Base-by-base conservation (phyloP, 345 rosid genomes). In the Eutrema yunnanense region DNA sequence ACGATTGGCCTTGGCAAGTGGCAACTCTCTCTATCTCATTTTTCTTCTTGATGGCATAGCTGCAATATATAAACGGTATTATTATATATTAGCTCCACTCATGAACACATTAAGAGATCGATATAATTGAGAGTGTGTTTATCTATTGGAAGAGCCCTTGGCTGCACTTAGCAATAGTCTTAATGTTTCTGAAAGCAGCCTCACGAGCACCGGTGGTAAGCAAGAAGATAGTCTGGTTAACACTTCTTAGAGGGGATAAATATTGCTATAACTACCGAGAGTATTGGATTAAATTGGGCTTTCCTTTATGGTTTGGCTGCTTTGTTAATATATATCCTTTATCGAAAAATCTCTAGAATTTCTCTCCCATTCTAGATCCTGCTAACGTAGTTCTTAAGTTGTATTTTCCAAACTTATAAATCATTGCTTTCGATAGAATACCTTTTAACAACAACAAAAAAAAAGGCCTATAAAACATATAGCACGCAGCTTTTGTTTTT, bases 11-110 rank as follows among this genome's bases (percentile, higher is more conserved):
- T 90, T 90, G 10, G 97, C 92, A 71, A 91, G 92, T 82, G 10
- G 97, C 92, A 71, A 91, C 96, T 82, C 92, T 86, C 63, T 91
- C 97, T 48, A 91, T 83, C 68, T 87, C 97, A 73, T 91, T 96
- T 80, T 91, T 91, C 82, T 88, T 91, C 79, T 86, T 88, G 67
- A 90, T 90, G 22, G 97, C 95, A 66, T 85, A 90, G 58, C 92
- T 88, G 88, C 59, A 75, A 67, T 2, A 12, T 11, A 16, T 6
- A 3, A 3, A 22, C 2, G 5, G 1, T 11, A 8, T 27, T 0
- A 27, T 3, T 16, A 16, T 16, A 16, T 27, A 44, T 50, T 43
- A 53, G 55, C 42, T 4, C 16, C 9, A 50, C 32, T 6, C 0
- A 32, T n/a, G 9, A 16, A 29, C 6, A 0, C 0, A 2, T 13